These are phyloP conservation scores for Mangifera indica DNA, from an alignment of 345 rosid species.

Conservation along the genomic window DNA sequence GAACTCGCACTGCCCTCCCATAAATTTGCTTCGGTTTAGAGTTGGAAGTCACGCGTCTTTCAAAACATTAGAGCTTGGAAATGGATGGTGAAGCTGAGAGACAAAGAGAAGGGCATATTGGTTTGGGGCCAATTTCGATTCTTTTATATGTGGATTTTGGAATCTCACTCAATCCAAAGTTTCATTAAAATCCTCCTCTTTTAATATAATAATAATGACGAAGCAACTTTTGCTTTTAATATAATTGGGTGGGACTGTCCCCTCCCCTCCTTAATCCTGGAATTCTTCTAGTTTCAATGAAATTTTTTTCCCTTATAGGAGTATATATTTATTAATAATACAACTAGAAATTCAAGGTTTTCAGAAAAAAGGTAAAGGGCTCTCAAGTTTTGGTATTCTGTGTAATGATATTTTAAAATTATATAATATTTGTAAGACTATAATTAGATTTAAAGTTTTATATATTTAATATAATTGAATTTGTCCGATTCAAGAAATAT, in stretches of 20 bases:
- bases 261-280: too few species aligned
- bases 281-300: not conserved
- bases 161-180: not conserved
- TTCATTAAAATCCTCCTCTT: not conserved
- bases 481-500: too few species aligned
- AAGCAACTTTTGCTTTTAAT: not conserved
- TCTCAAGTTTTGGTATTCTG: too few species aligned
- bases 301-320: too few species aligned
- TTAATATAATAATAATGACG: not conserved
- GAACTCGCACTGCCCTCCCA: not conserved
- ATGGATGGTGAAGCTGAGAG: conserved; percentile 3
- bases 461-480: too few species aligned
- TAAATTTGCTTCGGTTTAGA: not conserved
- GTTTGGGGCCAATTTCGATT: not conserved
- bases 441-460: too few species aligned
- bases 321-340: too few species aligned
- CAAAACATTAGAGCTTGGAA: not conserved
- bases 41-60: not conserved
- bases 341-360: too few species aligned
- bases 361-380: too few species aligned
- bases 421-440: too few species aligned
- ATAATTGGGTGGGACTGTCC: not conserved
- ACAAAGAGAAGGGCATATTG: conserved; percentile 32
- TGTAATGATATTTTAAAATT: too few species aligned
- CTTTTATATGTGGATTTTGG: not conserved